A percentile compares a stretch with the other conserved stretches of the same genome.
Evolutionary conservation across 768 basidiomycete genomes (phyloP).

Genomic region (Leccinum rimulosum): DNA sequence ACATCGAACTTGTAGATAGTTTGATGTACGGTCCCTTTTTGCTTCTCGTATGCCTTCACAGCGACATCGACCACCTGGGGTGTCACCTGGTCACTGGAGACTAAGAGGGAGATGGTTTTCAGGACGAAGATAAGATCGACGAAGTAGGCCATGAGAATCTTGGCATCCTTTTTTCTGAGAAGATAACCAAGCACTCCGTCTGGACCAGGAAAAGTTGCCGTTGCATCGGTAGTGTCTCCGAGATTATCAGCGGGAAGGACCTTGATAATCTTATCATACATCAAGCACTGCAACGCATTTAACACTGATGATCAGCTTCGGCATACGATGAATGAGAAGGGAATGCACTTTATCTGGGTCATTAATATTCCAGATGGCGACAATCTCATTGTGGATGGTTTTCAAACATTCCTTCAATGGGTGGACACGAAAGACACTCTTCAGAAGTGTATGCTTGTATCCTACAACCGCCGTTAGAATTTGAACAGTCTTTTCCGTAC

Average conservation of each 20-base stretch:
- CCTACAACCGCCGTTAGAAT: neutral
- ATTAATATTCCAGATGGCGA: neutral
- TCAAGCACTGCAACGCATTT: neutral
- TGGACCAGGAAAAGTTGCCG: neutral
- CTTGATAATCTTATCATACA: neutral
- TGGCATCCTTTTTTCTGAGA: neutral
- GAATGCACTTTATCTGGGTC: neutral
- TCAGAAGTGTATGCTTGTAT: neutral
- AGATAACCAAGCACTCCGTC: neutral
- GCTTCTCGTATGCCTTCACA: neutral
- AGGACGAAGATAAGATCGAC: neutral
- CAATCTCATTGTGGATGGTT: neutral
- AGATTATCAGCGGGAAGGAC: neutral
- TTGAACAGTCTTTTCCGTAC: neutral
- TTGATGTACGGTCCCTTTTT: too few relatives aligned
- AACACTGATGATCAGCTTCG: neutral
- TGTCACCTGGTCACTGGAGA: neutral
- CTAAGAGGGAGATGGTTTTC: neutral
- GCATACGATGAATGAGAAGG: neutral
- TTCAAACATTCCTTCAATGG: neutral
- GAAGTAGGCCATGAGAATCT: neutral
- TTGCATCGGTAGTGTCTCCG: neutral
- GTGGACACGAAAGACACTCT: neutral
- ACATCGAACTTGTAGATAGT: too few relatives aligned
- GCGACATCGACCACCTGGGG: neutral